These are phyloP conservation scores for Kalanchoe fedtschenkoi DNA, from an alignment of 164 flowering plant species.

Conservation along the genomic window DNA sequence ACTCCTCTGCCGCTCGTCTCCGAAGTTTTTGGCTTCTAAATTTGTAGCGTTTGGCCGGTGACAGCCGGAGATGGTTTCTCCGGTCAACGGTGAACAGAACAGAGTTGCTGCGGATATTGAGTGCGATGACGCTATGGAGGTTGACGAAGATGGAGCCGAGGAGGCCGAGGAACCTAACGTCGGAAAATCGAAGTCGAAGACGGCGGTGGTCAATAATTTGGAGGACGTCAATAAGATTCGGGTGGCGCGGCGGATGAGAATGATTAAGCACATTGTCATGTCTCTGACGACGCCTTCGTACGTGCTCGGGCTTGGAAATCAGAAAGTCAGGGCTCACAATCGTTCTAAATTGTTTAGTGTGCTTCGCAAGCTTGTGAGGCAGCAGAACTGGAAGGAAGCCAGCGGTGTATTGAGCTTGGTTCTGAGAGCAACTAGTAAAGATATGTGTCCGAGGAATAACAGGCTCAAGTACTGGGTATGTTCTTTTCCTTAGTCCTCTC, in stretches of 20 bases:
- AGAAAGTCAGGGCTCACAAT: slow-evolving; percentile 22
- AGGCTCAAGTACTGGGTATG: slow-evolving; percentile 48
- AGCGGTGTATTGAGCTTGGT: slow-evolving; percentile 45
- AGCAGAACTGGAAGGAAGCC: slow-evolving; percentile 54
- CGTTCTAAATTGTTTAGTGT: slow-evolving; percentile 22
- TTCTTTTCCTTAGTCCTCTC: neutral
- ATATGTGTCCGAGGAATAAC: slow-evolving; percentile 21
- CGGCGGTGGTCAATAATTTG: neutral
- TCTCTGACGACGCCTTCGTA: slow-evolving; percentile 30
- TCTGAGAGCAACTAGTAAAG: slow-evolving; percentile 35
- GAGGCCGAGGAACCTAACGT: neutral
- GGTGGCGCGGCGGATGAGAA: neutral
- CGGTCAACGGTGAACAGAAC: neutral
- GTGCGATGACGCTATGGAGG: neutral
- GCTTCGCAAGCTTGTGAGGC: slow-evolving; percentile 29
- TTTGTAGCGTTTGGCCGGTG: no score
- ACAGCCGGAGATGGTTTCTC: neutral
- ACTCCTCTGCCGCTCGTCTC: no score
- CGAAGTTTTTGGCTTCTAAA: no score
- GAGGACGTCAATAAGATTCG: neutral
- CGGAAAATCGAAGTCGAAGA: neutral
- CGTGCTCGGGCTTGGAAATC: slow-evolving; percentile 12
- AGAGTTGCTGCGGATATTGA: no score
- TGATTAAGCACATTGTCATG: slow-evolving; percentile 10
- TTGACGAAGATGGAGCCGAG: neutral